Evolutionary conservation across 2,329 filamentous ascomycete genomes (phyloP).

Genomic region (Ceratocystis lukuohia): DNA sequence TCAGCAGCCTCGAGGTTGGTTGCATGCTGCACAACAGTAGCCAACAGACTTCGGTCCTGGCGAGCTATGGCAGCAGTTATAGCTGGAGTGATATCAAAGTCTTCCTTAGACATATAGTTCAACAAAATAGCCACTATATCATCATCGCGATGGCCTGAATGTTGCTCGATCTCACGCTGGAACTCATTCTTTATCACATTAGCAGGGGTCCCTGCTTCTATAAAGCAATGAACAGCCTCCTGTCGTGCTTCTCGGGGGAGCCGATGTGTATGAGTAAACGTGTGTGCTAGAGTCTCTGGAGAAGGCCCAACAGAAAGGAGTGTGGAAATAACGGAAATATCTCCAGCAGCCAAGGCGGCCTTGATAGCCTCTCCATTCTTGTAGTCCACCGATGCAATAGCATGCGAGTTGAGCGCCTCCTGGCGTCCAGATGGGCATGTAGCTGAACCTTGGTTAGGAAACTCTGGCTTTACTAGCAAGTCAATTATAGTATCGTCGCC

Average conservation of each 20-base stretch:
- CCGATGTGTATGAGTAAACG: slow-evolving; percentile 37
- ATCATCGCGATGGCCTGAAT: slow-evolving; percentile 35
- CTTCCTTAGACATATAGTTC: slow-evolving; percentile 39
- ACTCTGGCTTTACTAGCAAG: slow-evolving; percentile 37
- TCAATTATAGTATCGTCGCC: slow-evolving; percentile 36
- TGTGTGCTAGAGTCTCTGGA: slow-evolving; percentile 33
- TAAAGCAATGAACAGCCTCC: slow-evolving; percentile 37
- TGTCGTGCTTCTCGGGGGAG: slow-evolving; percentile 34
- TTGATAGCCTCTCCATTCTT: slow-evolving; percentile 39
- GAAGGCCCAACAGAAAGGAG: slow-evolving; percentile 37
- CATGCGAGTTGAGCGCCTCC: slow-evolving; percentile 32
- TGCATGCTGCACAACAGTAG: slow-evolving; percentile 34
- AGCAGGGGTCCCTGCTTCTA: slow-evolving; percentile 36
- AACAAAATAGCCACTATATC: slow-evolving; percentile 40
- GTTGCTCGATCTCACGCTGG: slow-evolving; percentile 39
- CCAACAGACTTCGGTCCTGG: slow-evolving; percentile 35
- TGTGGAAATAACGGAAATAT: slow-evolving; percentile 32
- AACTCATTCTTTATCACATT: slow-evolving; percentile 37
- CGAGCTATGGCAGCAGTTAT: slow-evolving; percentile 37
- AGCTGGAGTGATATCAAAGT: slow-evolving; percentile 39
- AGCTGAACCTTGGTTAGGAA: slow-evolving; percentile 27
- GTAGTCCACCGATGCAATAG: slow-evolving; percentile 39
- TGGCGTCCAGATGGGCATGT: background rate
- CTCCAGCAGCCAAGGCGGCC: slow-evolving; percentile 34
- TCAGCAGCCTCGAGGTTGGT: slow-evolving; percentile 35